Base-by-base conservation (phyloP, 108 stramenopile genomes). In the Fistulifera solaris region DNA sequence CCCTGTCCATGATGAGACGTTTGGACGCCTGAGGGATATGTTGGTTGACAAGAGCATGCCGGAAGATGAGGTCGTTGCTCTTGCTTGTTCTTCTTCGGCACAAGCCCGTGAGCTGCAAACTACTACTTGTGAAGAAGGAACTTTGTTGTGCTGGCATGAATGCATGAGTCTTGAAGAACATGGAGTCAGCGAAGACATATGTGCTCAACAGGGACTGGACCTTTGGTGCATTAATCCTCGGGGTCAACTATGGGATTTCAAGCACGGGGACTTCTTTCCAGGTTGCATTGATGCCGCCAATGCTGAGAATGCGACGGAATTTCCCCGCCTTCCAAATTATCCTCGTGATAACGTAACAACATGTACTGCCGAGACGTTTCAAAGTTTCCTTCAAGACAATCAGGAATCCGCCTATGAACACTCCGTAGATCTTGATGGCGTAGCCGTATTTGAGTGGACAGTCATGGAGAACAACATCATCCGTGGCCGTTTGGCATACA, bases 71-170 rank as follows among this genome's bases (percentile, higher is more conserved):
- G 51, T 27, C 23, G 49, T 28, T n/a, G 42, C 59, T 47, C 44
- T 76, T 21, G 66, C 75, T 3, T 78, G 81, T 53, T 72, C 75
- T 28, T 66, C 66, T 15, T 38, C 10, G 11, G 15, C 52, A 16
- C 38, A 48, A 16, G 61, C 76, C 22, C 74, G 77, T 27, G 48
- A 71, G 45, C 63, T 81, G 1, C 40, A 52, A 13, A 61, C 49
- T 0, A 48, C 44, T 12, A 19, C 52, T 19, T 92, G 90, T 62
- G 71, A 78, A 22, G 69, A 71, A 31, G 67, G 72, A 42, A 47
- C 71, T 53, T 19, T 75, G 31, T 80, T 68, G 51, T 93, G 91
- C 65, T 93, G 91, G 91, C 78, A 77, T 40, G 63, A 70, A n/a
- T 93, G 91, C 70, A 72, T 78, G 76, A 27, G 59, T 39, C 54